These are phyloP conservation scores for Cubamyces lactineus DNA, from an alignment of 768 basidiomycete genomes.

Conservation along the genomic window DNA sequence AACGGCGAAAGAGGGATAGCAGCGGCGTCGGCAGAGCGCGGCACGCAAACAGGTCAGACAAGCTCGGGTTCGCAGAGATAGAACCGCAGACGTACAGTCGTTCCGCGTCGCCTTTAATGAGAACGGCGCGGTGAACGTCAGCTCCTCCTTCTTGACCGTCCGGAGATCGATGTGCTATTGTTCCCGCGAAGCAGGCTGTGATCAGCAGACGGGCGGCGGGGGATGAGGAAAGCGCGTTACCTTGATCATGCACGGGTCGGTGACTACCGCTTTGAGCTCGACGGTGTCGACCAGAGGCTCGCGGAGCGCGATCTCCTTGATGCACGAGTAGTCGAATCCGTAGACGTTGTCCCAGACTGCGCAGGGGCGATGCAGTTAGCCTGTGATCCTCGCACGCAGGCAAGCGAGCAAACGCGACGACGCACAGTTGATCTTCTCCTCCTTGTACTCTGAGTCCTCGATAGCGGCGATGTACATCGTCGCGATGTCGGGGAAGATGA, in stretches of 20 bases:
- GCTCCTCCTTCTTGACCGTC: conserved; percentile 94
- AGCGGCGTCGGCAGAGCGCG: neutral
- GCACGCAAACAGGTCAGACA: neutral
- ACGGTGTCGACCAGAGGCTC: conserved; percentile 99
- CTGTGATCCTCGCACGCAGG: neutral
- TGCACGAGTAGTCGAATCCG: conserved; percentile 99
- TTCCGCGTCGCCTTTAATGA: conserved; percentile 80
- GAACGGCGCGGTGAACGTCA: conserved; percentile 84
- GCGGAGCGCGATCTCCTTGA: conserved; percentile 96
- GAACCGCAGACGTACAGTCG: conserved; percentile 66
- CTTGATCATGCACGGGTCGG: conserved; percentile 89
- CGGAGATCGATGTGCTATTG: conserved; percentile 83
- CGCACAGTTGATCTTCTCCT: conserved; percentile 99
- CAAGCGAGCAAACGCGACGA: conserved; percentile 41
- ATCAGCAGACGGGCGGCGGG: conserved; percentile 2
- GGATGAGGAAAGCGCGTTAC: conserved; percentile 39
- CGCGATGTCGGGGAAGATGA: conserved; percentile 96
- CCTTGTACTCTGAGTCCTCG: conserved; percentile 99
- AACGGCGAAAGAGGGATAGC: neutral
- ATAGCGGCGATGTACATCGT: conserved; percentile 94
- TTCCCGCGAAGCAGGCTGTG: conserved; percentile 1
- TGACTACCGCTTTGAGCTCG: conserved; percentile 92
- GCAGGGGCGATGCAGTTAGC: neutral
- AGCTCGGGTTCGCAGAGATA: neutral
- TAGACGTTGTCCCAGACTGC: conserved; percentile 99